Evolutionary conservation across 305 asterid genomes (phyloP).

Genomic region (Fraxinus sp.): DNA sequence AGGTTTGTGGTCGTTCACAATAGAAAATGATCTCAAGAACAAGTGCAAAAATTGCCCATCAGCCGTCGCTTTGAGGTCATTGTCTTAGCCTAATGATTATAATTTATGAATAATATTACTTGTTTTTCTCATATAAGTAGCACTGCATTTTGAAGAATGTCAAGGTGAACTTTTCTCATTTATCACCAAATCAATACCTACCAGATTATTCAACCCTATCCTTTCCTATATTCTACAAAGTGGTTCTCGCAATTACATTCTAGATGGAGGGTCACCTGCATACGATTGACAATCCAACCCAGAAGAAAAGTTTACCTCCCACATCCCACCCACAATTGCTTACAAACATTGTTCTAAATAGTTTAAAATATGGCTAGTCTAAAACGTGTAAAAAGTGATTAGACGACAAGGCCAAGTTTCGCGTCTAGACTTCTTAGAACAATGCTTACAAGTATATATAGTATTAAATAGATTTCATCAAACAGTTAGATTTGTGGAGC

Average conservation of each 20-base stretch:
- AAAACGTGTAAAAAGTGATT: no score
- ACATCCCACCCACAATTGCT: neutral
- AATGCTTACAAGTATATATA: neutral
- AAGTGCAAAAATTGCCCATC: neutral
- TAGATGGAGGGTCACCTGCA: neutral
- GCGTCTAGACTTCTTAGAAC: neutral
- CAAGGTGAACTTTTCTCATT: neutral
- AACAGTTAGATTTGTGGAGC: neutral
- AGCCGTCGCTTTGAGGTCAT: neutral
- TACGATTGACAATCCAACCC: neutral
- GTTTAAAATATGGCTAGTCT: neutral
- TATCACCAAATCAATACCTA: neutral
- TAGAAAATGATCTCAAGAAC: neutral
- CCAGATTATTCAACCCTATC: neutral
- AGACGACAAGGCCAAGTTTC: neutral
- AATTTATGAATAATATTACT: neutral
- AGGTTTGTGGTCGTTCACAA: neutral
- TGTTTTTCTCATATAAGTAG: neutral
- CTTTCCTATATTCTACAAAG: neutral
- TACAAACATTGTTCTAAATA: neutral
- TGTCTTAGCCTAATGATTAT: neutral
- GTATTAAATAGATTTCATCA: conserved; percentile 15
- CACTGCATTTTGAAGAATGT: neutral
- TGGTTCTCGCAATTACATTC: neutral
- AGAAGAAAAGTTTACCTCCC: neutral